A percentile compares a stretch with the other conserved stretches of the same genome.
Evolutionary conservation across 2,329 filamentous ascomycete species (phyloP).

Genomic region (Endothia cerciana): DNA sequence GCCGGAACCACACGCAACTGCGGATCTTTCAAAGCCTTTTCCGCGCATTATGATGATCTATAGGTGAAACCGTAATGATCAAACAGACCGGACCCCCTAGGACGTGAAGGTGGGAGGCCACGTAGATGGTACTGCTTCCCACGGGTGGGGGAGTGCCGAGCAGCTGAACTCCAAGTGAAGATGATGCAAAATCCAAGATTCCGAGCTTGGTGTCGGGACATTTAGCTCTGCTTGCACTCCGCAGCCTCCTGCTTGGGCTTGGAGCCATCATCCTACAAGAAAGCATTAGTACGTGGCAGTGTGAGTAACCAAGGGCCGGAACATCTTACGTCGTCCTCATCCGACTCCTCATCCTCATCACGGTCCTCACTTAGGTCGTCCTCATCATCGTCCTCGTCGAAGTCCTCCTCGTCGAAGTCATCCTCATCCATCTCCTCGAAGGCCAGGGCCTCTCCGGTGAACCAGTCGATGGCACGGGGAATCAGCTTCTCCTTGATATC

Average conservation of each 20-base stretch:
- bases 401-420: constrained; percentile 79
- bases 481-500: constrained; percentile 99
- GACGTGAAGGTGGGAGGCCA: constrained; percentile 11
- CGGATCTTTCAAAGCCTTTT: constrained; percentile 24
- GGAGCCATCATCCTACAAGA: constrained; percentile 75
- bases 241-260: constrained; percentile 94
- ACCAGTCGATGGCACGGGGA: constrained; percentile 98
- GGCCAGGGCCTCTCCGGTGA: constrained; percentile 95
- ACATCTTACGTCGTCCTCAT: constrained; percentile 71
- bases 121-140: constrained; percentile 22
- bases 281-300: constrained; percentile 32
- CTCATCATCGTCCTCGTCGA: constrained; percentile 89
- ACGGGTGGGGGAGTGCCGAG: constrained; percentile 16
- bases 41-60: constrained; percentile 33
- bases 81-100: constrained; percentile 21
- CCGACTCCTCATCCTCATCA: constrained; percentile 77
- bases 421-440: constrained; percentile 90
- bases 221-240: constrained; percentile 94
- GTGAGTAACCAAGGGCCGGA: constrained; percentile 15
- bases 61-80: constrained; percentile 28
- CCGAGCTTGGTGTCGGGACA: constrained; percentile 25
- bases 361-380: constrained; percentile 85
- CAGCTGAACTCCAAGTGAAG: constrained; percentile 15
- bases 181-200: constrained; percentile 27
- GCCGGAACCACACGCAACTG: constrained; percentile 15